Base-by-base conservation (phyloP, 2,329 filamentous ascomycete genomes). In the Trichoderma breve region DNA sequence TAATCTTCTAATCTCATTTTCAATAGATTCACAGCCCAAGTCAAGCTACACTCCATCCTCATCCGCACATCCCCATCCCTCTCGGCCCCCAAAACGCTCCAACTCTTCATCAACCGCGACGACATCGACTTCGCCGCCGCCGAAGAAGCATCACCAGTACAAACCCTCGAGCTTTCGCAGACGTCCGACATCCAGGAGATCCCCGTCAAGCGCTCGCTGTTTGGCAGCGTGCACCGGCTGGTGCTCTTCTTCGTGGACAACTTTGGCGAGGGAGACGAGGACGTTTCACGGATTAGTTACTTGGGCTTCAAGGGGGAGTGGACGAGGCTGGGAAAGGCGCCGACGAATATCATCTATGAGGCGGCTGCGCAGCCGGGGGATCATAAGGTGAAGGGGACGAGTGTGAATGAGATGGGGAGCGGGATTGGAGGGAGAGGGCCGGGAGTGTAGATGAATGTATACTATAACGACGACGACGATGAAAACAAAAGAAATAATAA, bases 291-390 rank as follows among this genome's bases (percentile, higher is more conserved):
- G 63, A 81, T 98, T 2, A 90, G 86, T 73, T 99, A 98, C 82
- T 74, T 98, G 71, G 96, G 93, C 1, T 98, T 99, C 85, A 95
- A 93, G 83, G 96, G 96, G 28, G 93, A 97, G 82, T 98, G 94
- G 87, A 96, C 96, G 88, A 90, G 91, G 80, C 82, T 97, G 78
- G 96, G 92, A 26, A 78, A 79, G 73, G 83, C 80, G 79, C 94
- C 96, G 1, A 85, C 92, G 7, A 94, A 92, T 76, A 95, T 98
- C 76, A 78, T 97, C 73, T 99, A 98, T 81, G 96, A 99, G 86
- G 92, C 94, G 21, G 95, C 95, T 30, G 92, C 96, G 43, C 97
- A 98, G 81, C 96, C 95, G 14, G 89, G 84, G 61, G 96, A 99
- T 83, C 96, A 99, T 83, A 89, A 87, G 82, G 28, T 91, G 26